Evolutionary conservation across 306 rosid genomes (phyloP), one percentile per base, ranked within the genome.

Genomic region (Gleditsia sinensis): DNA sequence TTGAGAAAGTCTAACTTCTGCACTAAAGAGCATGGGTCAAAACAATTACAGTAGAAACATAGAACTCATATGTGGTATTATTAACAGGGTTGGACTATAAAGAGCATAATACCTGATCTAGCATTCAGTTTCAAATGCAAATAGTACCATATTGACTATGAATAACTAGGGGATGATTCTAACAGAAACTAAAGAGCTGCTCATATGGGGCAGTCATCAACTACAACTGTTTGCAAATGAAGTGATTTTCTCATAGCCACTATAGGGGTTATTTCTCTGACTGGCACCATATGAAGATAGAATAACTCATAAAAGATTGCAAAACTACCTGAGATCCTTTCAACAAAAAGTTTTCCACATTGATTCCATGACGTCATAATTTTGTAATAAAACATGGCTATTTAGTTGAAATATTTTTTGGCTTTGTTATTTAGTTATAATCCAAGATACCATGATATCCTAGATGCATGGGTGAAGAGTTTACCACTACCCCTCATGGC

Each of bases 1-100:
- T 51, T 81, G 72, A 72, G 49, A 50, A 58, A 59, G 23, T 37
- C 51, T 57, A 27, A 69, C n/a, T 6, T 70, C 53, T 24, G 37
- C 37, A 58, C 46, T 6, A 46, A 39, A 64, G 43, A 59, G 34
- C 56, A 71, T 23, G 40, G 19, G 40, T 42, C 66, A 45, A 20
- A 67, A 61, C 23, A 9, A 13, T 9, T 43, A 19, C 24, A 49
- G 61, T 9, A 51, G 33, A 73, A 63, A 61, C 51, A 12, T 8
- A 21, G 11, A 55, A 56, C 37, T 25, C 45, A 62, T 28, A 64
- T 14, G 19, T n/a, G 36, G 10, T 20, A 60, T 25, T 1, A 37
- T 14, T 16, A 39, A 16, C 25, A 36, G 39, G 25, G 36, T 25
- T 9, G 23, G 27, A n/a, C 13, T 9, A 45, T 19, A 48, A 67